Conservation (phyloP, 257 asterid genomes). For the Salvia hispanica region DNA sequence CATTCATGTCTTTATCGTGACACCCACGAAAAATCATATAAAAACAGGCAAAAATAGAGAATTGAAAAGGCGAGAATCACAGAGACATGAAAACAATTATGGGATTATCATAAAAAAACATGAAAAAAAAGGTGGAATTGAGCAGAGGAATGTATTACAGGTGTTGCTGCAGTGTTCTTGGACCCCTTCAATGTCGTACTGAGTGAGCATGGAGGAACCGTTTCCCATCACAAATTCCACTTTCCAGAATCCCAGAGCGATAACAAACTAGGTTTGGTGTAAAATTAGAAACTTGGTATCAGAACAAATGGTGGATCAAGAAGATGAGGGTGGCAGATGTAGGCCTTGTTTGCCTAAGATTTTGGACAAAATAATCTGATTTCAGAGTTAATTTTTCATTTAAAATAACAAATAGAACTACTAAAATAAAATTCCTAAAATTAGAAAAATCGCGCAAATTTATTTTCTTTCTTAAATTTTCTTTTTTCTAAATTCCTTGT, state of each 20-base stretch:
- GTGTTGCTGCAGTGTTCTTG: constrained; percentile 52
- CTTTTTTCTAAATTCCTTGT: too few relatives aligned
- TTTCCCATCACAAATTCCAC: constrained; percentile 37
- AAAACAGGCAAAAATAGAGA: neutral
- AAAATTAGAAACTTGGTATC: neutral
- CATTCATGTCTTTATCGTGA: neutral
- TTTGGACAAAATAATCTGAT: too few relatives aligned
- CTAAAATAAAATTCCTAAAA: too few relatives aligned
- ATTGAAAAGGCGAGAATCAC: neutral
- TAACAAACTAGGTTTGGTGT: neutral
- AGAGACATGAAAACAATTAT: too few relatives aligned
- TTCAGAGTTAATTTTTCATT: too few relatives aligned
- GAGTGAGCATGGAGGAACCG: constrained; percentile 55
- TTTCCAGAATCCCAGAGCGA: constrained; percentile 19
- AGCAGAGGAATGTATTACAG: constrained; percentile 32
- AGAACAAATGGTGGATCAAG: neutral
- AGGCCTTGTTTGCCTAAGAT: too few relatives aligned
- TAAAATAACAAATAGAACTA: too few relatives aligned
- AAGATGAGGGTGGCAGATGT: neutral
- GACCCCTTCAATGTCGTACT: constrained; percentile 60
- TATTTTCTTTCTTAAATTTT: too few relatives aligned
- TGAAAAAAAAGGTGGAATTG: neutral
- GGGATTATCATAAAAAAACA: neutral
- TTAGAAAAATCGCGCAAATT: too few relatives aligned
- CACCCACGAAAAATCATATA: constrained; percentile 1